These are phyloP conservation scores for Ilyonectria sp. DNA, from an alignment of 2,329 filamentous ascomycete species.

Conservation along the genomic window DNA sequence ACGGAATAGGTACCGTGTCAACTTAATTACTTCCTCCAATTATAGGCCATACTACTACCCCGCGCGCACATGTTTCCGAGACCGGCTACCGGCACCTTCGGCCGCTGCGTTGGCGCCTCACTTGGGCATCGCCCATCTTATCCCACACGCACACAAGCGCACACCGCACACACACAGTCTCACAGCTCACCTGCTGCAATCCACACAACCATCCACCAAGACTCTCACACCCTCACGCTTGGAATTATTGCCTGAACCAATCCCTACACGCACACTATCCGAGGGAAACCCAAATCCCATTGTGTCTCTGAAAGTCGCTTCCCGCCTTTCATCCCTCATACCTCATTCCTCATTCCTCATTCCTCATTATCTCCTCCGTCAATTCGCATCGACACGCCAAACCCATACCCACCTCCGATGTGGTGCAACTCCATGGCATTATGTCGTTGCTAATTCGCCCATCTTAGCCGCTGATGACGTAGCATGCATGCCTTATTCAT, in stretches of 20 bases:
- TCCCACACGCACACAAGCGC: not conserved
- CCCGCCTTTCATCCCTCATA: conserved; percentile 7
- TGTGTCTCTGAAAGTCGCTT: conserved; percentile 9
- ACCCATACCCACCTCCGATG: not conserved
- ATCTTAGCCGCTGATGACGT: conserved; percentile 18
- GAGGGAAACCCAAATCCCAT: conserved; percentile 9
- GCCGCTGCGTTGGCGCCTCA: conserved; percentile 40
- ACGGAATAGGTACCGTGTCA: conserved; percentile 6
- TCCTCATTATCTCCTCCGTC: conserved; percentile 3
- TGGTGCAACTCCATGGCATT: not conserved
- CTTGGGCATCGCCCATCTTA: not conserved
- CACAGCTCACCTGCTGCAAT: conserved; percentile 6
- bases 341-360: conserved; percentile 22
- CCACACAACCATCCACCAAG: conserved; percentile 28
- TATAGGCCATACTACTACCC: conserved; percentile 39
- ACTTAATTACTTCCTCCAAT: conserved; percentile 38
- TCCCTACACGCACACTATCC: conserved; percentile 12
- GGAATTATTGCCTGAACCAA: conserved; percentile 21
- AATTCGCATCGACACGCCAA: not conserved
- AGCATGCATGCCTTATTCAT: conserved; percentile 29
- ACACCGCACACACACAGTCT: conserved; percentile 1
- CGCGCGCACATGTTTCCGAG: conserved; percentile 48
- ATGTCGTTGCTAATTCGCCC: conserved; percentile 3
- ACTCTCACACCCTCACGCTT: conserved; percentile 13
- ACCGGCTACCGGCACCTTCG: conserved; percentile 47